Evolutionary conservation across 2,329 filamentous ascomycete genomes (phyloP).

Genomic region (Aureobasidium sp.): DNA sequence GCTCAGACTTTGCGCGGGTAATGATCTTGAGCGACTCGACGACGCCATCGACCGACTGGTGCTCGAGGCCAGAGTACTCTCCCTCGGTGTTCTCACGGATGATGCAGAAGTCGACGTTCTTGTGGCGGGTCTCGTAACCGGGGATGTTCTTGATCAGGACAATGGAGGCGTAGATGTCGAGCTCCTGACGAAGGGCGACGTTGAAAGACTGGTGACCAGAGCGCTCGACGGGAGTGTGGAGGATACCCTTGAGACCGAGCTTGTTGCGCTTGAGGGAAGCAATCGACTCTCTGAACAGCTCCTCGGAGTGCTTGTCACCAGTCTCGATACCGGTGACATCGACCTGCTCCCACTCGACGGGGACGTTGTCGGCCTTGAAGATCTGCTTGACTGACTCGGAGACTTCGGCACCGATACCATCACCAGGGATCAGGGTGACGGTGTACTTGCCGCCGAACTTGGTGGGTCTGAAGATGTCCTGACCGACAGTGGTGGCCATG

Average conservation of each 20-base stretch:
- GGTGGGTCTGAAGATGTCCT: constrained; percentile 97
- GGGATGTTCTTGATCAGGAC: constrained; percentile 99
- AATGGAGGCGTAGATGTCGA: constrained; percentile 98
- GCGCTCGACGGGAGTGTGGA: constrained; percentile 93
- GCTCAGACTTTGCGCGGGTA: constrained; percentile 96
- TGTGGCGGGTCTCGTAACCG: constrained; percentile 94
- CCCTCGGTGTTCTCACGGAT: constrained; percentile 99
- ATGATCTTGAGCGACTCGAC: constrained; percentile 99
- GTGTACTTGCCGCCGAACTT: constrained; percentile 99
- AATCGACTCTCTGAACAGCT: constrained; percentile 91
- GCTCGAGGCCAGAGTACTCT: constrained; percentile 98
- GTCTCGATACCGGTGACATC: constrained; percentile 88
- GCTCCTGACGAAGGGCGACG: constrained; percentile 96
- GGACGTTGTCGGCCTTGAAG: constrained; percentile 99
- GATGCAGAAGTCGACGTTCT: constrained; percentile 96
- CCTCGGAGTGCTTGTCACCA: constrained; percentile 81
- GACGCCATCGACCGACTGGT: constrained; percentile 92
- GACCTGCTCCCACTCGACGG: constrained; percentile 97
- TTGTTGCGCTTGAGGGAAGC: constrained; percentile 97
- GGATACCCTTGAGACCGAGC: constrained; percentile 89
- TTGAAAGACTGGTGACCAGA: constrained; percentile 99
- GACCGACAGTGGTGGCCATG: constrained; percentile 65
- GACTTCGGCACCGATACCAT: constrained; percentile 96
- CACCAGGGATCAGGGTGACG: constrained; percentile 90
- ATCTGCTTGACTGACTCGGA: constrained; percentile 97